A percentile compares a stretch with the other conserved stretches of the same genome.
These are phyloP conservation scores for Periglandula ipomoeae DNA, from an alignment of 2,329 filamentous ascomycete genomes.

Conservation along the genomic window DNA sequence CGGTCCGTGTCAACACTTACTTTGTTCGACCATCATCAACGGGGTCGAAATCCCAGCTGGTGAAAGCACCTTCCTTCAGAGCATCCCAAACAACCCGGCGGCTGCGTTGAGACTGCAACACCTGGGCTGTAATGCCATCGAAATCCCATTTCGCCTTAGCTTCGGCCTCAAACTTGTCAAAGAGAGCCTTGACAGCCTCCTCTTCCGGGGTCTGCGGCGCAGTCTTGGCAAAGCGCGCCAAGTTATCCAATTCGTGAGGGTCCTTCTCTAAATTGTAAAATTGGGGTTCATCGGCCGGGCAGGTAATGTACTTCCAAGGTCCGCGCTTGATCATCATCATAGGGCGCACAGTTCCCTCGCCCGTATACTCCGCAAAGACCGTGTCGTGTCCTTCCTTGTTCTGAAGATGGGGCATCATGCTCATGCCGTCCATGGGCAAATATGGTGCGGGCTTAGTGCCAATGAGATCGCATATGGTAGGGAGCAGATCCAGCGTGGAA, in stretches of 20 bases:
- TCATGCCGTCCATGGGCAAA: conserved; percentile 79
- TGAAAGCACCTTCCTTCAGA: conserved; percentile 64
- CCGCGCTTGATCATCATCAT: conserved; percentile 91
- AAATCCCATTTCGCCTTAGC: conserved; percentile 74
- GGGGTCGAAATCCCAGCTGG: conserved; percentile 81
- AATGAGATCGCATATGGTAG: conserved; percentile 77
- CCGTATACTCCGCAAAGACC: conserved; percentile 92
- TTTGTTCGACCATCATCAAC: conserved; percentile 58
- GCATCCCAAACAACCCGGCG: conserved; percentile 73
- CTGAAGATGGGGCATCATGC: conserved; percentile 69
- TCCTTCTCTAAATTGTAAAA: conserved; percentile 73
- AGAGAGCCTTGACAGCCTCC: conserved; percentile 36
- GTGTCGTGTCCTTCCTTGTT: conserved; percentile 63
- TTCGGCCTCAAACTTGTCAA: conserved; percentile 64
- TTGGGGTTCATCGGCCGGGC: conserved; percentile 73
- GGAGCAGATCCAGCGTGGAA: conserved; percentile 82
- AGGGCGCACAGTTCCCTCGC: conserved; percentile 80
- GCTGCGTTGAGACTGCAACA: conserved; percentile 68
- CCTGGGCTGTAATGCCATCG: conserved; percentile 62
- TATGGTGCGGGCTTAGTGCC: conserved; percentile 58
- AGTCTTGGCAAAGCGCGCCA: conserved; percentile 41
- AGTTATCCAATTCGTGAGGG: conserved; percentile 67
- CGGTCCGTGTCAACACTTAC: conserved; percentile 29
- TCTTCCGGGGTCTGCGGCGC: conserved; percentile 32
- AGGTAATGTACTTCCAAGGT: conserved; percentile 84